phyloP scores from a whole-genome alignment of 2,329 filamentous ascomycete genomes.

The Fusarium albidum region DNA sequence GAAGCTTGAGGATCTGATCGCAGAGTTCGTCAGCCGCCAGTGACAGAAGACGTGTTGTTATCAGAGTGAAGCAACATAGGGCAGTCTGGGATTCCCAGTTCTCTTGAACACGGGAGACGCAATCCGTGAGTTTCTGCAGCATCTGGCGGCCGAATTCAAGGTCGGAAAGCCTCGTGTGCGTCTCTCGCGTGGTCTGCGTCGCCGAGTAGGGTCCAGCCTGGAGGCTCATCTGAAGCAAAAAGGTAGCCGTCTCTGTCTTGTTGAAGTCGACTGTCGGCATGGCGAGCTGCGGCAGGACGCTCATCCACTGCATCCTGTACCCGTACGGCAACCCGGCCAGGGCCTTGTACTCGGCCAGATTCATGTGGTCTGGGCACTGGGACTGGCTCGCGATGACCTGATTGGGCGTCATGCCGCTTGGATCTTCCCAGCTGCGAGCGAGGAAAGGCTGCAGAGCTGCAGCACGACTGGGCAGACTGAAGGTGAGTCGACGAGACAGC shows the following conservation, averaged over 20 bases:
- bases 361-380: conserved; percentile 56
- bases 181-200: not conserved
- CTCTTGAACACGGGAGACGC: conserved; percentile 15
- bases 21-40: not conserved
- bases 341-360: conserved; percentile 62
- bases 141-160: conserved; percentile 13
- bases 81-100: conserved; percentile 37
- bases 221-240: conserved; percentile 34
- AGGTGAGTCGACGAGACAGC: conserved; percentile 20
- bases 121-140: not conserved
- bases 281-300: conserved; percentile 31
- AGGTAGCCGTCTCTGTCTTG: conserved; percentile 23
- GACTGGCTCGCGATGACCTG: conserved; percentile 58
- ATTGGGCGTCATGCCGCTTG: conserved; percentile 51
- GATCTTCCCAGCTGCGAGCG: not conserved
- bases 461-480: conserved; percentile 20
- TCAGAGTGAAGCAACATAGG: conserved; percentile 24
- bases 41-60: conserved; percentile 28
- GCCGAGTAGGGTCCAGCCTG: conserved; percentile 24
- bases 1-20: not conserved
- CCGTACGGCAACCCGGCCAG: conserved; percentile 26
- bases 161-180: conserved; percentile 12
- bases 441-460: conserved; percentile 26
- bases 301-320: conserved; percentile 31
- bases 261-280: conserved; percentile 37